Base-by-base conservation (phyloP, 2,329 filamentous ascomycete species). In the Teratosphaeria gauchensis region DNA sequence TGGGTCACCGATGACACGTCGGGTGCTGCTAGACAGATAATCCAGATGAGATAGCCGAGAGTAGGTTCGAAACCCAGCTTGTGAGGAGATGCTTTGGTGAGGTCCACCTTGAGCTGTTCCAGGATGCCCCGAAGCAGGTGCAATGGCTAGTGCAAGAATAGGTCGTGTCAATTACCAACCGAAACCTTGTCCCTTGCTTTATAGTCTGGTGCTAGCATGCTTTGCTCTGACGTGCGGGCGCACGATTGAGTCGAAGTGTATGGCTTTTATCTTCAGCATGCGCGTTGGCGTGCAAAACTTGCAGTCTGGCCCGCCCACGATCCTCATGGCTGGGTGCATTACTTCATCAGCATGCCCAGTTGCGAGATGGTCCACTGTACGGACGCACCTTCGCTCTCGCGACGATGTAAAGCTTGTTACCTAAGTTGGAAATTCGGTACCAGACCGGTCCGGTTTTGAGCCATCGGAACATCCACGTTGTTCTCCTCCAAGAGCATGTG, bases 21-120 rank as follows among this genome's bases (percentile, higher is more conserved):
- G 57, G 19, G 55, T 59, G 4, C 60, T 61, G 21, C 59, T 57
- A 30, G 65, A 62, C 16, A 65, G 46, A 51, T 65, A 65, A 30
- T 65, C 63, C n/a, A 66, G 59, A 66, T 60, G 7, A 65, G 57
- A 12, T 60, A 60, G 2, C 61, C 61, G 14, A 65, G 52, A 14
- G 58, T 28, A 1, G 61, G 58, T 9, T 58, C 53, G 16, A 56
- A 31, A 35, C 62, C 61, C 16, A 66, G 58, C 3, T 56, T 53
- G 21, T 32, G 19, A 16, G 14, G 14, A 35, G 51, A 12, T n/a
- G 21, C 19, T 3, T n/a, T 19, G 30, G 33, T 28, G 56, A 59
- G 62, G 38, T 63, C 57, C 28, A 62, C 58, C 19, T 63, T 56
- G 12, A 66, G 48, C 5, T 33, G 51, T 30, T 65, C 55, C 9